These are phyloP conservation scores for Oryza rufipogon DNA, from an alignment of 176 grass and related monocot genomes.

Conservation along the genomic window DNA sequence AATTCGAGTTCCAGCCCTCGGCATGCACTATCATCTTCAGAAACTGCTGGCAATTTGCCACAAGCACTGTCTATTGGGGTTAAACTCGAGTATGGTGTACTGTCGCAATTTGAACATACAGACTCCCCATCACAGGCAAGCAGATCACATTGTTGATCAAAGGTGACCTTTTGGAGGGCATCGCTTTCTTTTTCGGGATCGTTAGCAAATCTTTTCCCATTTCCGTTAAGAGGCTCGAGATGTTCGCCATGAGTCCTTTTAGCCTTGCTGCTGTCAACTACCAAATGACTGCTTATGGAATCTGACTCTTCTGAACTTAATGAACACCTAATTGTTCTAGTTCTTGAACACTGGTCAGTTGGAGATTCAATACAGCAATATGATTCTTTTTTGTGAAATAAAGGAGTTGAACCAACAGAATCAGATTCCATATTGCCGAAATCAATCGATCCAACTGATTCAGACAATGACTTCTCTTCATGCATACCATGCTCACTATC, in stretches of 20 bases:
- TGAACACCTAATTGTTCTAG: conserved; percentile 27
- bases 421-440: conserved; percentile 18
- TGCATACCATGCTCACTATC: conserved; percentile 38
- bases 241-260: conserved; percentile 20
- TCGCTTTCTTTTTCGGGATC: neutral
- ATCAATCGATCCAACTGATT: conserved; percentile 54
- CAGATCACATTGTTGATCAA: conserved; percentile 3
- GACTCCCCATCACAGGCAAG: conserved; percentile 43
- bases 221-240: neutral
- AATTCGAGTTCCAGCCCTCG: conserved; percentile 27
- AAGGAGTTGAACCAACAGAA: conserved; percentile 38
- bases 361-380: conserved; percentile 12
- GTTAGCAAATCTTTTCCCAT: conserved; percentile 6
- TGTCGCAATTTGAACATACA: conserved; percentile 38
- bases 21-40: conserved; percentile 13
- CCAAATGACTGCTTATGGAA: conserved; percentile 32
- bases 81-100: conserved; percentile 1
- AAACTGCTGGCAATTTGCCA: conserved; percentile 16
- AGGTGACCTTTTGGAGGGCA: conserved; percentile 29
- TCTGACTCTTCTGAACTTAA: conserved; percentile 44
- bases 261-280: neutral
- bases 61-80: conserved; percentile 13
- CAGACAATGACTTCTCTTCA: conserved; percentile 48
- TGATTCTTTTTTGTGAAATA: conserved; percentile 26
- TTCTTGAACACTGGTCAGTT: conserved; percentile 46